Evolutionary conservation across 805 yeast species (phyloP), one percentile per base, ranked within the genome.

Genomic region (Metschnikowia proteae): DNA sequence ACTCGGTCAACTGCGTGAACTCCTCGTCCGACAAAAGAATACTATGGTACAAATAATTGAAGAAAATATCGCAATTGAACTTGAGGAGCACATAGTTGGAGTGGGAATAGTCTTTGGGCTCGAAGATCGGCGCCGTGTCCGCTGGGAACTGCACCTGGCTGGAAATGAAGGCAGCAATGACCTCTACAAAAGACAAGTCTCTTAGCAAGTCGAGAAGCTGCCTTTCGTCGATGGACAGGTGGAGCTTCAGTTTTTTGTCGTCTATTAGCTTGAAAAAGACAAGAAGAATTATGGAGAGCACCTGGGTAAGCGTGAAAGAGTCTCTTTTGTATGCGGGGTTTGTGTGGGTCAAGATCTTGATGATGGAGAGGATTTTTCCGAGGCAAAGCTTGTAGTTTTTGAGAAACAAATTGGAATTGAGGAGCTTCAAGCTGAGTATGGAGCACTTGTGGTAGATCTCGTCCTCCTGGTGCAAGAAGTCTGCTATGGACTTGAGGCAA

Each of bases 171-270:
- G 64, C 57, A 23, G 68, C 60, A 3, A 70, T 55, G 6, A 68
- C 58, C 56, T 78, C 77, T 47, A 78, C 70, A 56, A 74, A 82
- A 46, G 82, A 86, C 55, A 84, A 68, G 53, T 83, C 86, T 47
- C 71, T 76, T 46, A 85, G 64, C 0, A 88, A 75, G 7, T 48
- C 43, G 31, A 58, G 63, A 10, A 70, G 49, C 5, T 50, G 46
- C 22, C 10, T 35, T 6, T 37, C 56, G 6, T 44, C 45, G 1
- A 52, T 59, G 7, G 62, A 52, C 5, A 50, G 28, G 11, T 58
- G 56, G 8, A 63, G 48, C 3, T 53, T 38, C 43, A 54, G 44
- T 57, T 27, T 55, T 57, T 10, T 61, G 38, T 42, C 63, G 40
- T 64, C 66, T 30, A 63, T 59, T 30, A 70, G 47, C 47, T 72